Conservation (phyloP, 2,329 filamentous ascomycete species). For the Emergomyces orientalis region DNA sequence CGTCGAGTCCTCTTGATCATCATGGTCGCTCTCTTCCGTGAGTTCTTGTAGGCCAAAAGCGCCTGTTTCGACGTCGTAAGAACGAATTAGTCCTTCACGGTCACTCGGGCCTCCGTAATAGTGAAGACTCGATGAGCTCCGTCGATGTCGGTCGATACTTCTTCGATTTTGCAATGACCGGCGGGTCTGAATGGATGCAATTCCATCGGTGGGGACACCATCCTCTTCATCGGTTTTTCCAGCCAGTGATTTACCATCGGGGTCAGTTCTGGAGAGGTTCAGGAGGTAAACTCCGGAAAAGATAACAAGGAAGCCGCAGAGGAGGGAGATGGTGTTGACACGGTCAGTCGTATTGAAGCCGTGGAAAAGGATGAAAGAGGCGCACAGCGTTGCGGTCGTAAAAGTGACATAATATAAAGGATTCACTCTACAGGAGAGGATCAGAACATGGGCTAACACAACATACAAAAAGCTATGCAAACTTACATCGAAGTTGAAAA, state of each 20-base stretch:
- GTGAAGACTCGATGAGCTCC: constrained; percentile 54
- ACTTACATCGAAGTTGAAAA: constrained; percentile 95
- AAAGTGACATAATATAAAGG: constrained; percentile 97
- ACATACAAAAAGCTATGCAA: not conserved
- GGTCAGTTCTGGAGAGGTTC: constrained; percentile 88
- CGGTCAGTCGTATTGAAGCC: constrained; percentile 92
- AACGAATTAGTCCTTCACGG: constrained; percentile 73
- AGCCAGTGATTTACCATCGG: constrained; percentile 62
- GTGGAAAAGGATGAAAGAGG: constrained; percentile 90
- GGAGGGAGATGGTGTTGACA: constrained; percentile 82
- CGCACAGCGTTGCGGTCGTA: constrained; percentile 85
- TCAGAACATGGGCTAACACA: constrained; percentile 19
- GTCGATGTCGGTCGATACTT: constrained; percentile 49
- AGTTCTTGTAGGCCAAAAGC: constrained; percentile 72
- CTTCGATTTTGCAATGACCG: constrained; percentile 86
- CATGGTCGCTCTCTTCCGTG: constrained; percentile 52
- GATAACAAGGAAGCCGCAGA: constrained; percentile 88
- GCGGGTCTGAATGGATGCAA: constrained; percentile 81
- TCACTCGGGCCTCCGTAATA: constrained; percentile 52
- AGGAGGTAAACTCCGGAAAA: constrained; percentile 93
- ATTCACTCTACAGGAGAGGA: constrained; percentile 58
- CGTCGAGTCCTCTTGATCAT: constrained; percentile 2
- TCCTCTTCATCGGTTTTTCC: constrained; percentile 54
- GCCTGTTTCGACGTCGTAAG: constrained; percentile 76
- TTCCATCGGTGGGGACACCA: constrained; percentile 80